Percentiles rank a stretch among this genome's conserved stretches.
These are phyloP conservation scores for Boletellus deceptivus DNA, from an alignment of 1,284 basidiomycete genomes.

Conservation along the genomic window DNA sequence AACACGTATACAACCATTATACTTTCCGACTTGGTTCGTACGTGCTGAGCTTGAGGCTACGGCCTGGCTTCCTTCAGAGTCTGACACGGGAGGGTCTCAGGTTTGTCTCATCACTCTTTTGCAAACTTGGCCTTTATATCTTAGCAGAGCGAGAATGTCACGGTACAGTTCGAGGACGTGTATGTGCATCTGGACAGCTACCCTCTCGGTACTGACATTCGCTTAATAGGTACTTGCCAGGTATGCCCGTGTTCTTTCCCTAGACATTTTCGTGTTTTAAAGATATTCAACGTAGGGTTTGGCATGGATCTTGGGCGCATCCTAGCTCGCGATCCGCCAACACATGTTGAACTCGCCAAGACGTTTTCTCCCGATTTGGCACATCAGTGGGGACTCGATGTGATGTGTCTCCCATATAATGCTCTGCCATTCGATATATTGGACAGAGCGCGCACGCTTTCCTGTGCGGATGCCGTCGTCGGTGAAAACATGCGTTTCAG, in stretches of 20 bases:
- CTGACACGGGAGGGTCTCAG: slow-evolving; percentile 21
- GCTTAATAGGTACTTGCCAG: slow-evolving; percentile 26
- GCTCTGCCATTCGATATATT: slow-evolving; percentile 33
- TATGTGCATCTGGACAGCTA: slow-evolving; percentile 14
- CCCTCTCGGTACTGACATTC: slow-evolving; percentile 10
- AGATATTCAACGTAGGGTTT: slow-evolving; percentile 15
- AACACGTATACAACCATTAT: slow-evolving; percentile 43
- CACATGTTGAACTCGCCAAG: slow-evolving; percentile 19
- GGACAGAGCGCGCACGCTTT: slow-evolving; percentile 20
- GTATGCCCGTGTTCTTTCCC: slow-evolving; percentile 13
- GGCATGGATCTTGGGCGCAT: slow-evolving; percentile 33
- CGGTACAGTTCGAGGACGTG: slow-evolving; percentile 29
- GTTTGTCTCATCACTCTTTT: slow-evolving; percentile 16
- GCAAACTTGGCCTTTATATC: slow-evolving; percentile 1
- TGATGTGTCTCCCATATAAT: slow-evolving; percentile 37
- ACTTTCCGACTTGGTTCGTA: slow-evolving; percentile 61
- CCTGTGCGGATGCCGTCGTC: slow-evolving; percentile 24
- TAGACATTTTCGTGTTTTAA: background rate
- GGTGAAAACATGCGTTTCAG: slow-evolving; percentile 32
- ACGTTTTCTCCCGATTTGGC: slow-evolving; percentile 35
- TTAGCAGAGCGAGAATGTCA: slow-evolving; percentile 17
- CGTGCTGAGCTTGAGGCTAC: slow-evolving; percentile 49
- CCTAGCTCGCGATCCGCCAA: slow-evolving; percentile 23
- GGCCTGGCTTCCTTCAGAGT: slow-evolving; percentile 26
- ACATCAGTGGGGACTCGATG: slow-evolving; percentile 35